A percentile compares a stretch with the other conserved stretches of the same genome.
These are phyloP conservation scores for Oxyria digyna DNA, from an alignment of 148 eudicot genomes.

Conservation along the genomic window DNA sequence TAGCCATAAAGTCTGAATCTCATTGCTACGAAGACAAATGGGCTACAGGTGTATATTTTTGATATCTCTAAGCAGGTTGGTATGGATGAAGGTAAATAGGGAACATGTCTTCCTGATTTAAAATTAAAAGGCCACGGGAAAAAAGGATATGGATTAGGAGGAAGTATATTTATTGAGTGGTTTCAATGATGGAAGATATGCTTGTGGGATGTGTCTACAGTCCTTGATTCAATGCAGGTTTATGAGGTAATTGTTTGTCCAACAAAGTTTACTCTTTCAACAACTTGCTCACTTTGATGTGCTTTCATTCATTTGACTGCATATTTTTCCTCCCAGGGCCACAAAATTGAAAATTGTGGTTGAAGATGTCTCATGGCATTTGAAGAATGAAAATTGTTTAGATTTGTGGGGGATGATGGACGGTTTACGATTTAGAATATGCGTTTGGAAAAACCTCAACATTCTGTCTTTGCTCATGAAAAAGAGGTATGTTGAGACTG, in stretches of 20 bases:
- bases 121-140: slow-evolving; percentile 80
- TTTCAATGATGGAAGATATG: slow-evolving; percentile 81
- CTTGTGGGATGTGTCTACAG: slow-evolving; percentile 81
- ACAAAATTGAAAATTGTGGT: slow-evolving; percentile 65
- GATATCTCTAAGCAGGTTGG: slow-evolving; percentile 39
- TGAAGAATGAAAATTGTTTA: slow-evolving; percentile 70
- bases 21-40: slow-evolving; percentile 80
- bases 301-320: background rate
- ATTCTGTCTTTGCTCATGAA: slow-evolving; percentile 68
- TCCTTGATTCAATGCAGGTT: slow-evolving; percentile 48
- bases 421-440: slow-evolving; percentile 76
- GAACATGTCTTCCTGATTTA: slow-evolving; percentile 51
- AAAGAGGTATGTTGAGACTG: slow-evolving; percentile 95
- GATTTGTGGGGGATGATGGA: slow-evolving; percentile 86
- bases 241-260: slow-evolving; percentile 36
- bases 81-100: slow-evolving; percentile 18
- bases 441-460: slow-evolving; percentile 71
- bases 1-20: slow-evolving; percentile 59
- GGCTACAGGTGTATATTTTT: slow-evolving; percentile 67
- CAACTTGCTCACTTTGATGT: background rate
- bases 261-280: background rate
- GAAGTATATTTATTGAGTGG: slow-evolving; percentile 84
- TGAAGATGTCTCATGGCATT: slow-evolving; percentile 89
- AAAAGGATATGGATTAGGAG: slow-evolving; percentile 94
- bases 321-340: slow-evolving; percentile 37